Evolutionary conservation across 2,329 filamentous ascomycete genomes (phyloP).

Genomic region (Cytospora piceae): DNA sequence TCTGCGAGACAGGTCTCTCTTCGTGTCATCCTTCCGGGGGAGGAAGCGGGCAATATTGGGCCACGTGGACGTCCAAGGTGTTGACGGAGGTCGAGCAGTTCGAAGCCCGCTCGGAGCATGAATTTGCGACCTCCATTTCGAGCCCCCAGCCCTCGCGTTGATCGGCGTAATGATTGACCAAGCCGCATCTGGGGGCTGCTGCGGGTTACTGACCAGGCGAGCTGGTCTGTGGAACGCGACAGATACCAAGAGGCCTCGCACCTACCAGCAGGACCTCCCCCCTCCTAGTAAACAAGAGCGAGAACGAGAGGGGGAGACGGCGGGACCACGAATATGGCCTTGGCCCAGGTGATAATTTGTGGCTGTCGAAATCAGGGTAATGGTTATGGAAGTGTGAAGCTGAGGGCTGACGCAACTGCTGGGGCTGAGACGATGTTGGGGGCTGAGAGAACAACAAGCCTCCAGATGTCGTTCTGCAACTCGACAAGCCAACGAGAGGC

Average conservation of each 20-base stretch:
- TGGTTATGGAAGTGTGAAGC: constrained; percentile 2
- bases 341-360: neutral
- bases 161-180: neutral
- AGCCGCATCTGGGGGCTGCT: constrained; percentile 10
- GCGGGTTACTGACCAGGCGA: constrained; percentile 5
- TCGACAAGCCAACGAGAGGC: neutral
- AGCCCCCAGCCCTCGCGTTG: constrained; percentile 1
- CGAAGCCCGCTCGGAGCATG: neutral
- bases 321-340: neutral
- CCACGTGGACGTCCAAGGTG: neutral
- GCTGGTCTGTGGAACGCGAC: constrained; percentile 8
- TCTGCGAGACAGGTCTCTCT: neutral
- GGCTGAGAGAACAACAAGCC: constrained; percentile 7
- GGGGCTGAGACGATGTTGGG: constrained; percentile 22
- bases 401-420: constrained; percentile 20
- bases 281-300: too few species aligned
- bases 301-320: too few species aligned
- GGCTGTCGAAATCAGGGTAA: constrained; percentile 1
- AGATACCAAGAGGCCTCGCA: constrained; percentile 12
- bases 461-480: constrained; percentile 7
- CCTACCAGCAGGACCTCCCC: neutral
- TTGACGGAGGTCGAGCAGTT: neutral
- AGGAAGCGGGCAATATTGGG: constrained; percentile 1
- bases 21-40: constrained; percentile 11
- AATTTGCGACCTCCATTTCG: neutral